phyloP scores from a whole-genome alignment of 805 yeast species.

The Hemisphaericaspora nanyangensis region DNA sequence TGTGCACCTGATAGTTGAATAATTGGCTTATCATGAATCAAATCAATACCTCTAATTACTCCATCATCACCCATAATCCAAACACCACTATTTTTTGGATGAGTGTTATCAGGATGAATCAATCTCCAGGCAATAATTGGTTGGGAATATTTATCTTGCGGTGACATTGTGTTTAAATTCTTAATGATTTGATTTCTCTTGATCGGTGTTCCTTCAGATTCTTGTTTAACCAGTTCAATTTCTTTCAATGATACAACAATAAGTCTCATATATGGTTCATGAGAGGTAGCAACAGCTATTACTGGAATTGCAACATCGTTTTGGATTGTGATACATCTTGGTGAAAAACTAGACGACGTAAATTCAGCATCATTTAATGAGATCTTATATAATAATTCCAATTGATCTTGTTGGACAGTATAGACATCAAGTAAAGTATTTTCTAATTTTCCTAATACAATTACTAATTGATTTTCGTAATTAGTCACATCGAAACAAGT shows the following conservation, averaged over 20 bases:
- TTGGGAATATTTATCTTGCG: constrained; percentile 65
- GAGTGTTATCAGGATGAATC: neutral
- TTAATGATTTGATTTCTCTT: constrained; percentile 23
- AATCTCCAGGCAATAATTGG: constrained; percentile 46
- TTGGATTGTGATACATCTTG: constrained; percentile 39
- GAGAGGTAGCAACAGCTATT: constrained; percentile 69
- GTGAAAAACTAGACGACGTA: constrained; percentile 59
- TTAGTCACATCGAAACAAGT: constrained; percentile 44
- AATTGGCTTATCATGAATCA: constrained; percentile 34
- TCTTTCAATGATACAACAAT: constrained; percentile 50
- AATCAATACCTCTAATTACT: constrained; percentile 53
- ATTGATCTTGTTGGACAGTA: constrained; percentile 11
- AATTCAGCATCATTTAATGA: constrained; percentile 75
- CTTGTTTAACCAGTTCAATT: constrained; percentile 1
- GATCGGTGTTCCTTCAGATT: constrained; percentile 14
- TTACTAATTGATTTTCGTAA: constrained; percentile 26
- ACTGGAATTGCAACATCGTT: constrained; percentile 18
- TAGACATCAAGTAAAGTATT: constrained; percentile 54
- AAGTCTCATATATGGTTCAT: constrained; percentile 71
- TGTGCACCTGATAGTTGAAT: constrained; percentile 28
- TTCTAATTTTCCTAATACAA: constrained; percentile 58
- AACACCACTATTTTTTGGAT: constrained; percentile 42
- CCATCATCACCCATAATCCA: constrained; percentile 77
- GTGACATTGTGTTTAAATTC: constrained; percentile 46
- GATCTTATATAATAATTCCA: constrained; percentile 34